phyloP scores from a whole-genome alignment of 2,329 filamentous ascomycete genomes.

The Diaporthe amygdali region DNA sequence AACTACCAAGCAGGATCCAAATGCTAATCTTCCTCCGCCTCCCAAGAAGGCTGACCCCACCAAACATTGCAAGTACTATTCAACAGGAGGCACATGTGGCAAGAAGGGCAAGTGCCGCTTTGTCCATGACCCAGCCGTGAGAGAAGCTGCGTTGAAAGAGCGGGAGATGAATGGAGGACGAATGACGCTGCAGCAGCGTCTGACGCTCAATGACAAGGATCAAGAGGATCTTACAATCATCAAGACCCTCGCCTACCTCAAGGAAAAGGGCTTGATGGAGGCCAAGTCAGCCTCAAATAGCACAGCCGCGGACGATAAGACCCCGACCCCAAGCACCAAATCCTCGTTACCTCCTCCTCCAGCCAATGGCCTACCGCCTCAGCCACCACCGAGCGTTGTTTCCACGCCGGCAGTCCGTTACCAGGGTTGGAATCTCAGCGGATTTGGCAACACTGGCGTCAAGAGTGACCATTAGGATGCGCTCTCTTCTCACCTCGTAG shows the following conservation, averaged over 20 bases:
- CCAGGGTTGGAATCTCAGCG: conserved; percentile 45
- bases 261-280: conserved; percentile 61
- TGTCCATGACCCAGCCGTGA: conserved; percentile 68
- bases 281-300: conserved; percentile 32
- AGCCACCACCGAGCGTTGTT: conserved; percentile 37
- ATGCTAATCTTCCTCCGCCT: conserved; percentile 45
- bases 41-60: conserved; percentile 65
- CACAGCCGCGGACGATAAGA: conserved; percentile 31
- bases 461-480: conserved; percentile 29
- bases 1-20: conserved; percentile 52
- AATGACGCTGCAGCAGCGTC: conserved; percentile 69
- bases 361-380: conserved; percentile 38
- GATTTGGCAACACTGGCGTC: conserved; percentile 46
- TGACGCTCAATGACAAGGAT: conserved; percentile 71
- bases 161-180: conserved; percentile 69
- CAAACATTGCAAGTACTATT: conserved; percentile 74
- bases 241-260: conserved; percentile 69
- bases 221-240: conserved; percentile 71
- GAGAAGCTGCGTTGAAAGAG: conserved; percentile 67
- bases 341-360: conserved; percentile 31
- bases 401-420: conserved; percentile 37
- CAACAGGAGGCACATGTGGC: conserved; percentile 70
- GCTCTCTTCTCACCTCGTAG: neutral
- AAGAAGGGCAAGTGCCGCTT: conserved; percentile 80
- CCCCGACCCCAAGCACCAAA: conserved; percentile 22